phyloP scores from a whole-genome alignment of 805 yeast species.

The Blastobotrys terrestris region DNA sequence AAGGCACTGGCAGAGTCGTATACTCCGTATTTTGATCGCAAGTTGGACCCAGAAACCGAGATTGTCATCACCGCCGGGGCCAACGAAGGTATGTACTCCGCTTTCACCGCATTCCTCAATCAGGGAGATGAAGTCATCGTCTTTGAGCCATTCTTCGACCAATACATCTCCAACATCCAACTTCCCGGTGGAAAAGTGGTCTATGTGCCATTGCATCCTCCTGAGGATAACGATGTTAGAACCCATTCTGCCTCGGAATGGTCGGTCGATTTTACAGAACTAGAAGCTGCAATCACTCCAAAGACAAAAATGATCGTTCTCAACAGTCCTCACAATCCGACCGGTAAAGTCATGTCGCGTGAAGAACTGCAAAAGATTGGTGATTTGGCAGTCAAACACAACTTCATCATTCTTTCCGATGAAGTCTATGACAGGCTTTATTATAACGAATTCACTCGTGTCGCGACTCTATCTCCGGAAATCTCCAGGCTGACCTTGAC shows the following conservation, averaged over 20 bases:
- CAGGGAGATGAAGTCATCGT: constrained; percentile 94
- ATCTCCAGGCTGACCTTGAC: constrained; percentile 73
- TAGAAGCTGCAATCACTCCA: constrained; percentile 61
- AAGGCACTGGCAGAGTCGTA: constrained; percentile 67
- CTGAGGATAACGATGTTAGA: constrained; percentile 55
- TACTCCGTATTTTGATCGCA: constrained; percentile 56
- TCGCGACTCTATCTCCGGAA: constrained; percentile 78
- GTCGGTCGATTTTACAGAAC: constrained; percentile 73
- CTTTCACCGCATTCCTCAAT: constrained; percentile 76
- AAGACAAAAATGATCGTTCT: constrained; percentile 82
- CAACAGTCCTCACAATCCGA: constrained; percentile 94
- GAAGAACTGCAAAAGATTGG: constrained; percentile 76
- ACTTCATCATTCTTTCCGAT: constrained; percentile 77
- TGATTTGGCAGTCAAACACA: constrained; percentile 74
- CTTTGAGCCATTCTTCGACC: constrained; percentile 95
- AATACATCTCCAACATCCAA: constrained; percentile 89
- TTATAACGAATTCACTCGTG: constrained; percentile 70
- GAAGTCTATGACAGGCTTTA: constrained; percentile 93
- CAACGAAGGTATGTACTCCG: constrained; percentile 86
- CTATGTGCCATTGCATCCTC: constrained; percentile 82
- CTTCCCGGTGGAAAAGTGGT: constrained; percentile 89
- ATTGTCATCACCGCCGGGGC: constrained; percentile 92
- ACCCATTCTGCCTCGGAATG: constrained; percentile 80
- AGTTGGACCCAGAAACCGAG: constrained; percentile 49
- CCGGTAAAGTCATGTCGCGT: constrained; percentile 80